These are phyloP conservation scores for Leccinum rimulosum DNA, from an alignment of 768 basidiomycete genomes.

Conservation along the genomic window DNA sequence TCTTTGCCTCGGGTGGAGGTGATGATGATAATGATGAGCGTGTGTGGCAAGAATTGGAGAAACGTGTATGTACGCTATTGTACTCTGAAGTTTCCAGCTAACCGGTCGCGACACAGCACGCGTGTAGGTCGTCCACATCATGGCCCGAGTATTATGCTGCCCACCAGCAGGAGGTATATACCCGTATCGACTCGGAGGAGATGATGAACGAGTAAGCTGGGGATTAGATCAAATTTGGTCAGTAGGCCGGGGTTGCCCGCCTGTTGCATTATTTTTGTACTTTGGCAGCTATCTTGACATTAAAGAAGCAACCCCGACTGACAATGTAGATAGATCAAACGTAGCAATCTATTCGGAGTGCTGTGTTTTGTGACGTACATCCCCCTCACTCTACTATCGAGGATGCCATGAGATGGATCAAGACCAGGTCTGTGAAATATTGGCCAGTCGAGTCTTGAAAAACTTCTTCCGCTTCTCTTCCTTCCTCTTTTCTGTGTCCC, in stretches of 20 bases:
- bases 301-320: background rate
- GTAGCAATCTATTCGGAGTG: constrained; percentile 15
- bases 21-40: constrained; percentile 45
- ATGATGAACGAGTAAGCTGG: constrained; percentile 20
- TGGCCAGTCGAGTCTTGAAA: constrained; percentile 64
- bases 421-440: constrained; percentile 33
- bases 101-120: constrained; percentile 28
- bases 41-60: constrained; percentile 51
- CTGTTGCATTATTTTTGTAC: constrained; percentile 2
- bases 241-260: background rate
- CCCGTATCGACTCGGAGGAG: constrained; percentile 35
- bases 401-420: constrained; percentile 12
- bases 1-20: constrained; percentile 53
- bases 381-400: constrained; percentile 15
- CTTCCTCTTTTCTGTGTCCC: constrained; percentile 42
- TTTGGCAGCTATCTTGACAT: constrained; percentile 1
- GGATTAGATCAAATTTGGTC: constrained; percentile 4
- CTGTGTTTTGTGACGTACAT: constrained; percentile 11
- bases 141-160: constrained; percentile 55
- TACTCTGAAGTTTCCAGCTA: background rate
- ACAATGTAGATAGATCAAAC: background rate
- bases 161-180: constrained; percentile 41
- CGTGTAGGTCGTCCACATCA: constrained; percentile 39
- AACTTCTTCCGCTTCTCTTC: constrained; percentile 78
- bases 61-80: constrained; percentile 37